Base-by-base conservation (phyloP, 345 rosid genomes). In the Hibiscus tridactylites region DNA sequence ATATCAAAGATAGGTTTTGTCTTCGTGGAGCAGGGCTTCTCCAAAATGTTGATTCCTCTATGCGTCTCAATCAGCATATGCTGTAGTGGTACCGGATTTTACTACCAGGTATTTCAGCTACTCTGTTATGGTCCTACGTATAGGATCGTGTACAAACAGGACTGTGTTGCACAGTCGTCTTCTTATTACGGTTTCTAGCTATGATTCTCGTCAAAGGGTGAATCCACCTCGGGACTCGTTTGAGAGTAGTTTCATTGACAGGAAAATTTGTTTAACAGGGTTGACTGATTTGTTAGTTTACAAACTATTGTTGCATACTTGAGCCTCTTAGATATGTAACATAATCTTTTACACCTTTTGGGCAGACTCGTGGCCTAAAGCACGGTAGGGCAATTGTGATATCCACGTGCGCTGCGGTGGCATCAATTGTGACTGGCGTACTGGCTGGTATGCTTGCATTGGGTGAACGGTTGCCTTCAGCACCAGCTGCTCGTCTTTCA, bases 1-100 rank as follows among this genome's bases (percentile, higher is more conserved):
- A 85, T 95, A 81, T 95, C 99, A 75, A 95, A 95, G 87, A 89
- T 95, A 96, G 99, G 96, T 72, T 95, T 95, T 77, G 85, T 92
- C 65, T 91, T 95, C 68, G 82, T 85, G 82, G 94, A 90, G 85
- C 98, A 90, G 71, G 94, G 97, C 21, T 89, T 85, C 81, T 83
- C 93, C 19, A 66, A 70, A 63, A 78, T 92, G 86, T 72, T 85
- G 71, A 84, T 89, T 75, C 99, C 97, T 73, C 12, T 85, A 75
- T 95, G 97, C 84, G 80, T 95, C 19, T 80, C 89, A 7, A 85
- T 95, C 79, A 92, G 99, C 71, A 85, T 89, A 73, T 87, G 88
- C 76, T 95, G 90, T 74, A 95, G 98, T 10, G 99, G 87, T 63
- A 92, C 93, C 4, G 97, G 99, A 71, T 92, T 95, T 81, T 86